phyloP scores from a whole-genome alignment of 495 filamentous ascomycete species.

The Aspergillus campestris region DNA sequence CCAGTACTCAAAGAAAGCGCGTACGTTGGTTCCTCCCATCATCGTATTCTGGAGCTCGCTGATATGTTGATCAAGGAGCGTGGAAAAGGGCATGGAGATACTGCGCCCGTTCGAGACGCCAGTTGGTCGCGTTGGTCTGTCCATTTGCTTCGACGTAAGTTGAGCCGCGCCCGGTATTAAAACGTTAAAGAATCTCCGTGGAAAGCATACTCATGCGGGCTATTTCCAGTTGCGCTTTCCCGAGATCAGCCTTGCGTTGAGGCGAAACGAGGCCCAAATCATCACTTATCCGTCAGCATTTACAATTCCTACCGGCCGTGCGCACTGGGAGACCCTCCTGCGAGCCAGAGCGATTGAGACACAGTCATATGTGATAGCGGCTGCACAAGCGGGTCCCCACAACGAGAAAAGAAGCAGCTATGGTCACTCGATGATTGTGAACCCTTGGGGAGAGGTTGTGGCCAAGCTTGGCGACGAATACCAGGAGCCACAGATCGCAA shows the following conservation, averaged over 20 bases:
- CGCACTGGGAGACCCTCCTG: constrained; percentile 77
- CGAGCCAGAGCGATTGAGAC: constrained; percentile 83
- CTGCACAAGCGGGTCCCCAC: constrained; percentile 75
- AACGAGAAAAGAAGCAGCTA: constrained; percentile 76
- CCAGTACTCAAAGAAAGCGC: constrained; percentile 56
- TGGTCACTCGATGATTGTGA: constrained; percentile 80
- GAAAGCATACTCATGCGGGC: background rate
- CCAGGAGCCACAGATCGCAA: constrained; percentile 43
- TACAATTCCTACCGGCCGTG: constrained; percentile 75
- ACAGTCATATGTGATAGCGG: constrained; percentile 78
- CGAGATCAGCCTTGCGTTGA: constrained; percentile 61
- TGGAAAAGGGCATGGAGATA: constrained; percentile 52
- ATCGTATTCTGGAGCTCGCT: background rate
- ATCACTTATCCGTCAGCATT: constrained; percentile 88
- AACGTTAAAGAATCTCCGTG: no score
- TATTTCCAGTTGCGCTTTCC: constrained; percentile 60
- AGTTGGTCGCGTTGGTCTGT: constrained; percentile 64
- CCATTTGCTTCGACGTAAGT: constrained; percentile 83
- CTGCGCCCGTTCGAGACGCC: constrained; percentile 61
- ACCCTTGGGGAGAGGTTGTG: constrained; percentile 78
- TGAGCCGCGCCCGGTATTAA: background rate
- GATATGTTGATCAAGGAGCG: constrained; percentile 31
- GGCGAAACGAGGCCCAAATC: constrained; percentile 60
- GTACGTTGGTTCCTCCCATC: constrained; percentile 15
- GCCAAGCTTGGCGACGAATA: constrained; percentile 49